Percentiles rank a stretch among this genome's conserved stretches.
phyloP scores from a whole-genome alignment of 768 basidiomycete species.

The Auricularia auricula-judae region DNA sequence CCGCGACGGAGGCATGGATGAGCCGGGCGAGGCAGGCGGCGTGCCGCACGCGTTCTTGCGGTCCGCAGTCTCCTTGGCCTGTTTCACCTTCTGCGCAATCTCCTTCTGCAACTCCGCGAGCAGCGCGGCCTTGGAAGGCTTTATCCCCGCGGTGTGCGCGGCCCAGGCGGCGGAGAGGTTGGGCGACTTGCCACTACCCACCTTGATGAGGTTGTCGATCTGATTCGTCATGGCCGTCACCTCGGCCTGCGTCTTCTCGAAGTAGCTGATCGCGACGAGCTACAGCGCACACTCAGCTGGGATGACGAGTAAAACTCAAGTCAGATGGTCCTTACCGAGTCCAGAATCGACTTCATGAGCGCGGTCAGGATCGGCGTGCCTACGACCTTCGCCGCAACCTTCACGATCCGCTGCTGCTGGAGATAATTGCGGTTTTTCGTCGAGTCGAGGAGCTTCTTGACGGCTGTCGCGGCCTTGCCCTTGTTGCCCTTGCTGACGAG shows the following conservation, averaged over 20 bases:
- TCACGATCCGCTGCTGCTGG: background rate
- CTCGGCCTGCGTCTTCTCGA: background rate
- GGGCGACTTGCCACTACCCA: background rate
- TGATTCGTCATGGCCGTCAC: background rate
- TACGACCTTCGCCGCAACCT: background rate
- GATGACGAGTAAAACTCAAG: background rate
- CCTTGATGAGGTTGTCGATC: background rate
- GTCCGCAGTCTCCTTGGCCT: background rate
- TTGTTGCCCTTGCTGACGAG: background rate
- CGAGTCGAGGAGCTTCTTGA: background rate
- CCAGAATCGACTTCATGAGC: background rate
- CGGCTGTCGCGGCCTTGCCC: background rate
- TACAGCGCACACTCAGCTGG: background rate
- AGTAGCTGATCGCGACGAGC: background rate
- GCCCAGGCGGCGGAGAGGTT: background rate
- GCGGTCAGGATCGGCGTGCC: background rate
- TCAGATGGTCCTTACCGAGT: background rate
- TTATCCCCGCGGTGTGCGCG: background rate
- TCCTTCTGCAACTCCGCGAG: background rate
- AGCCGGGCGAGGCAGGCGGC: background rate
- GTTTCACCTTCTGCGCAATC: background rate
- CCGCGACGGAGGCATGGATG: background rate
- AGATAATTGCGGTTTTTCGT: background rate
- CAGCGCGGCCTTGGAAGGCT: background rate
- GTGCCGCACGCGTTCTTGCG: background rate